Conservation (phyloP, 179 eudicot species). For the Nepenthes alata region DNA sequence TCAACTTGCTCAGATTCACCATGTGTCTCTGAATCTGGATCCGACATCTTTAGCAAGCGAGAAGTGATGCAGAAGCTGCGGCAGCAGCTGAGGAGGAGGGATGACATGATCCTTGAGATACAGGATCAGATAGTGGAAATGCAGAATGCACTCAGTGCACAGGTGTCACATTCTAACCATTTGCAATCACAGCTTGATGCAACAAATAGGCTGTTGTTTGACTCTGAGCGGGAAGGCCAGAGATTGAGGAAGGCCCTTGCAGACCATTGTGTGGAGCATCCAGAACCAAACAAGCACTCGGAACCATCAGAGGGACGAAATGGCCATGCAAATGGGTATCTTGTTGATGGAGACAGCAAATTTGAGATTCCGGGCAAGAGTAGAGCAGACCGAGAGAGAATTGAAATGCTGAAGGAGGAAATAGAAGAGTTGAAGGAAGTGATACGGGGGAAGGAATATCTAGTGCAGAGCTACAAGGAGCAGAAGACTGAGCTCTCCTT, state of each 20-base stretch:
- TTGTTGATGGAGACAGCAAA: constrained; percentile 31
- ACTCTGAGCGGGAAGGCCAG: constrained; percentile 82
- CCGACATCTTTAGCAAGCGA: constrained; percentile 83
- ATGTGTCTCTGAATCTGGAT: constrained; percentile 81
- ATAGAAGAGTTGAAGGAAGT: constrained; percentile 73
- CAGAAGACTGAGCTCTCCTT: constrained; percentile 67
- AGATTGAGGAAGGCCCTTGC: constrained; percentile 85
- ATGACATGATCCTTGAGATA: constrained; percentile 87
- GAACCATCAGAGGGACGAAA: constrained; percentile 34
- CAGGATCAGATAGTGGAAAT: constrained; percentile 83
- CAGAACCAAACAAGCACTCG: constrained; percentile 26
- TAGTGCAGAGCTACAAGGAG: constrained; percentile 79
- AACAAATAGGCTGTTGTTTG: constrained; percentile 65
- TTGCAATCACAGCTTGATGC: constrained; percentile 70
- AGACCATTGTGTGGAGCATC: constrained; percentile 64
- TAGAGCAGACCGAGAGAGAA: constrained; percentile 37
- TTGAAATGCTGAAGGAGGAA: constrained; percentile 70
- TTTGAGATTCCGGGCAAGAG: constrained; percentile 29
- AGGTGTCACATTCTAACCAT: constrained; percentile 57
- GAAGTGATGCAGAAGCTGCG: constrained; percentile 94
- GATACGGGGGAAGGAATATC: constrained; percentile 71
- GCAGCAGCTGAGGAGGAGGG: constrained; percentile 85
- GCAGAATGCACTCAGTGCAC: constrained; percentile 55
- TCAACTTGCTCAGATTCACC: constrained; percentile 86
- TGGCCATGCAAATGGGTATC: constrained; percentile 46